These are phyloP conservation scores for Parastagonospora avenae DNA, from an alignment of 2,329 filamentous ascomycete genomes.

Conservation along the genomic window DNA sequence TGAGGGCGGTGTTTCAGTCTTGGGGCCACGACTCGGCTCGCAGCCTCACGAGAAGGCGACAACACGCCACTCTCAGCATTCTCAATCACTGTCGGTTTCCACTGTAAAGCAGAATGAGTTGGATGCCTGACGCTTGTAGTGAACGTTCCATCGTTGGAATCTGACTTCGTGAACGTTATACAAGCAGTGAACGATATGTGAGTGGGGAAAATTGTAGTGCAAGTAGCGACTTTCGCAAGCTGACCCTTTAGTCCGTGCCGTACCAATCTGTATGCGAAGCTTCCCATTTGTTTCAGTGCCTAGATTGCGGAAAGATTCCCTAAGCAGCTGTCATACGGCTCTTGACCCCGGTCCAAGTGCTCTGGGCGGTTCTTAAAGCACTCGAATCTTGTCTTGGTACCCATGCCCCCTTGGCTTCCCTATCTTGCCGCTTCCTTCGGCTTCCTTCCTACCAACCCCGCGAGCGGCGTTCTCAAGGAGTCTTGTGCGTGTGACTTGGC, in stretches of 20 bases:
- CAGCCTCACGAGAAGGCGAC: background rate
- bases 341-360: constrained; percentile 20
- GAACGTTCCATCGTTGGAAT: too few species aligned
- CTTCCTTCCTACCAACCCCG: background rate
- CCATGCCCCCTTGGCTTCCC: constrained; percentile 17
- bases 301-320: constrained; percentile 4
- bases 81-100: background rate
- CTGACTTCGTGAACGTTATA: too few species aligned
- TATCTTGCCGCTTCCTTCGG: background rate
- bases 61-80: background rate
- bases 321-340: constrained; percentile 29
- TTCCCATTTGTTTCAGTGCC: background rate
- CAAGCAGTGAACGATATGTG: too few species aligned
- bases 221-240: too few species aligned
- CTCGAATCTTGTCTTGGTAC: constrained; percentile 12
- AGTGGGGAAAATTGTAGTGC: too few species aligned
- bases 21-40: background rate
- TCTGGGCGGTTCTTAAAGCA: constrained; percentile 19
- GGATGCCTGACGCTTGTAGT: too few species aligned
- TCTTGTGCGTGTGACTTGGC: constrained; percentile 36
- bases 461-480: constrained; percentile 11
- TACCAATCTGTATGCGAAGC: too few species aligned
- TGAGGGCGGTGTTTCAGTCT: constrained; percentile 1
- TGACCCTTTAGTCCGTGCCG: too few species aligned
- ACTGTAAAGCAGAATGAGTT: too few species aligned